Conservation (phyloP, 176 grass and related monocot genomes). For the Carex pumila region DNA sequence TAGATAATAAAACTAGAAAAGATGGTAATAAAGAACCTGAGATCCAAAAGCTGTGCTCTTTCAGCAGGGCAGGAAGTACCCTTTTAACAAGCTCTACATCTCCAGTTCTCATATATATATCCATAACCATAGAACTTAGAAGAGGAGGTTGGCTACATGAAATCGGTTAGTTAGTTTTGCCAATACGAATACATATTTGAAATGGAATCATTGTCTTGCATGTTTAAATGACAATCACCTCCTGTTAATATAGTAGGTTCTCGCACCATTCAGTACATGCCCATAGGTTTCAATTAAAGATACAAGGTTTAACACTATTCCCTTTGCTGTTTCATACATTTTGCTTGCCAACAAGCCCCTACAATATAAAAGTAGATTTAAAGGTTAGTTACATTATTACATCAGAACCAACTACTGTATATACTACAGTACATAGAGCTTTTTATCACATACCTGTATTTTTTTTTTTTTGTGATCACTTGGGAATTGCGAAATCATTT, state of each 20-base stretch:
- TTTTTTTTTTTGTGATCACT: neutral
- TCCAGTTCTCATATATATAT: conserved; percentile 55
- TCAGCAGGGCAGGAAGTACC: conserved; percentile 50
- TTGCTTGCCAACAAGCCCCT: conserved; percentile 91
- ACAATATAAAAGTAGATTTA: conserved; percentile 17
- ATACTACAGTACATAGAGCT: neutral
- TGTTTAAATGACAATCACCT: conserved; percentile 39
- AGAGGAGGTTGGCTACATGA: conserved; percentile 76
- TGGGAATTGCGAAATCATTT: neutral
- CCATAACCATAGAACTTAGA: conserved; percentile 78
- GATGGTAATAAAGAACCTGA: conserved; percentile 55
- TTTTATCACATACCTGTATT: neutral
- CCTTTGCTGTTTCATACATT: conserved; percentile 91
- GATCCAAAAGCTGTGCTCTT: conserved; percentile 93
- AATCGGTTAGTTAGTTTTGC: conserved; percentile 1
- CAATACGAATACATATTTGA: neutral
- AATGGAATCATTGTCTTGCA: neutral
- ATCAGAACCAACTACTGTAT: neutral
- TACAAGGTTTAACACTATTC: conserved; percentile 56
- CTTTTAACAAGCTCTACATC: conserved; percentile 56
- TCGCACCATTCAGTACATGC: conserved; percentile 72
- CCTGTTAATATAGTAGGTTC: conserved; percentile 87
- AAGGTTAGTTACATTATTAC: neutral
- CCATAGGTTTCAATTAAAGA: conserved; percentile 70
- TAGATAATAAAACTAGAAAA: conserved; percentile 10